A percentile compares a stretch with the other conserved stretches of the same genome.
Conservation (phyloP, 352 stramenopile species). For the Pythium aphanidermatum region DNA sequence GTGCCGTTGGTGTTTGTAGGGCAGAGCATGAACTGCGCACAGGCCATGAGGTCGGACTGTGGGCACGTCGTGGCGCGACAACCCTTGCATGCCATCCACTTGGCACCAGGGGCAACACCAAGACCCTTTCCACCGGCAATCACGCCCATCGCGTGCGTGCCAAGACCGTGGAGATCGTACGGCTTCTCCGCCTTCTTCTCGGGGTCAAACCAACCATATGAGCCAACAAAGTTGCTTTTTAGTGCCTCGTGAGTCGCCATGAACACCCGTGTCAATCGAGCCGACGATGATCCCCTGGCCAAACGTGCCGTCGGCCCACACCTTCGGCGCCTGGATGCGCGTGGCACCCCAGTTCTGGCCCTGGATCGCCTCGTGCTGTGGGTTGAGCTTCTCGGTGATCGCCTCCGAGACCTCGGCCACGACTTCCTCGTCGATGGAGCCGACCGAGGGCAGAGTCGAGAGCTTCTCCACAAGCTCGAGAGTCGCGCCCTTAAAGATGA, state of each 20-base stretch:
- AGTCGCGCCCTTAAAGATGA: conserved; percentile 22
- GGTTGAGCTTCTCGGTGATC: background rate
- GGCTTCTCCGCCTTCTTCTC: conserved; percentile 11
- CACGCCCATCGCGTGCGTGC: conserved; percentile 5
- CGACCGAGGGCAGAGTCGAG: conserved; percentile 6
- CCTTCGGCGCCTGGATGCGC: conserved; percentile 4
- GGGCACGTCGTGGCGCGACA: conserved; percentile 3
- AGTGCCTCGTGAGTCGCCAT: conserved; percentile 15
- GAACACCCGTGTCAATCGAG: conserved; percentile 23
- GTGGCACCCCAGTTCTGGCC: conserved; percentile 7
- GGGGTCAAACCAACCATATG: conserved; percentile 19
- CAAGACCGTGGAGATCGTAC: conserved; percentile 13
- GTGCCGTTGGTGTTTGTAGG: background rate
- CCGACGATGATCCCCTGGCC: conserved; percentile 19
- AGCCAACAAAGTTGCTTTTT: conserved; percentile 7
- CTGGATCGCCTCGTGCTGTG: conserved; percentile 1
- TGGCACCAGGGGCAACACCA: conserved; percentile 5
- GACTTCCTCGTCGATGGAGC: conserved; percentile 17
- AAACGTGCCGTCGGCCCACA: conserved; percentile 20
- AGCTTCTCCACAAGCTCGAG: conserved; percentile 21
- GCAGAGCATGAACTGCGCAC: conserved; percentile 2
- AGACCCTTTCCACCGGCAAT: background rate
- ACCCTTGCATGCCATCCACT: conserved; percentile 21
- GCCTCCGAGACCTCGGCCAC: conserved; percentile 1
- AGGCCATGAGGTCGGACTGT: conserved; percentile 1